Conservation (phyloP, 352 stramenopile genomes). For the Nothophytophthora sp. region DNA sequence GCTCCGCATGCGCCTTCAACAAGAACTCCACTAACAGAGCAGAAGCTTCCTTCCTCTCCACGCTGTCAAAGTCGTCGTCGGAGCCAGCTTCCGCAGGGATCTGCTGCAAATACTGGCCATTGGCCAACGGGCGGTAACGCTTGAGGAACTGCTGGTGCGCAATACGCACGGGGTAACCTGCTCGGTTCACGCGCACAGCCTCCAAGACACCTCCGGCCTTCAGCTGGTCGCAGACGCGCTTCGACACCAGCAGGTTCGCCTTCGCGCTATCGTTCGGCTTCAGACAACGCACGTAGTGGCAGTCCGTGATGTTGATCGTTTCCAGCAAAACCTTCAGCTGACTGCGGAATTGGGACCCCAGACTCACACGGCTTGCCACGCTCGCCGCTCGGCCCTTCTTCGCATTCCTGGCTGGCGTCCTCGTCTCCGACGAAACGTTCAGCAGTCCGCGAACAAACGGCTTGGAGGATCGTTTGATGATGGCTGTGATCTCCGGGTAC, state of each 20-base stretch:
- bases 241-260: slow-evolving; percentile 74
- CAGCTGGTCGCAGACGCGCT: slow-evolving; percentile 96
- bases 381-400: slow-evolving; percentile 39
- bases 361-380: slow-evolving; percentile 50
- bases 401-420: slow-evolving; percentile 20
- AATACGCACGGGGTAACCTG: slow-evolving; percentile 98
- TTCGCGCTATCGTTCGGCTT: slow-evolving; percentile 98
- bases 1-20: slow-evolving; percentile 63
- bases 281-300: slow-evolving; percentile 98
- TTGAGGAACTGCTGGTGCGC: slow-evolving; percentile 93
- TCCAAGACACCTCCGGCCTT: slow-evolving; percentile 99
- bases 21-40: slow-evolving; percentile 68
- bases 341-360: slow-evolving; percentile 90
- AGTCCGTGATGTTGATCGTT: slow-evolving; percentile 93
- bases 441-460: slow-evolving; percentile 70
- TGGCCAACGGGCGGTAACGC: slow-evolving; percentile 84
- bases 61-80: slow-evolving; percentile 53
- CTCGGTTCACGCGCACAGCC: slow-evolving; percentile 97
- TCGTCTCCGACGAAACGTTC: slow-evolving; percentile 29
- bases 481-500: slow-evolving; percentile 79
- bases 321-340: slow-evolving; percentile 93
- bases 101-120: slow-evolving; percentile 57
- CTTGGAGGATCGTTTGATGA: slow-evolving; percentile 74
- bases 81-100: slow-evolving; percentile 56
- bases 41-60: slow-evolving; percentile 55